phyloP scores from a whole-genome alignment of 2,329 filamentous ascomycete species.

The Nemania sp. region DNA sequence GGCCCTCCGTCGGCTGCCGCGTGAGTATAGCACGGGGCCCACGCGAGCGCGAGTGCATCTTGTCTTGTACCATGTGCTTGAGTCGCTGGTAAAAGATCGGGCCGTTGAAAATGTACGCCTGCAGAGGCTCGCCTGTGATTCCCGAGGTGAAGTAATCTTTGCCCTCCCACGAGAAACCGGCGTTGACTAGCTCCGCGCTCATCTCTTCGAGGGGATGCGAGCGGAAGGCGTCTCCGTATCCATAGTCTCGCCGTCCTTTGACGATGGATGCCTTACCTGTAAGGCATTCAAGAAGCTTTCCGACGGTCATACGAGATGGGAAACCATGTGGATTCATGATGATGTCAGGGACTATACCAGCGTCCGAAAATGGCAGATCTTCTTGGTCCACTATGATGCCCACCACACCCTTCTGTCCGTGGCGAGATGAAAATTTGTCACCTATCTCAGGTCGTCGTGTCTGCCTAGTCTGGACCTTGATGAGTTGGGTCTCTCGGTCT shows the following conservation, averaged over 20 bases:
- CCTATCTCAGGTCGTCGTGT: slow-evolving; percentile 92
- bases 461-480: slow-evolving; percentile 96
- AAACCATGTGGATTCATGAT: slow-evolving; percentile 99
- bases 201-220: slow-evolving; percentile 85
- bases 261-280: slow-evolving; percentile 92
- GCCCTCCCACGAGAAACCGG: slow-evolving; percentile 94
- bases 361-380: slow-evolving; percentile 94
- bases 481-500: slow-evolving; percentile 80
- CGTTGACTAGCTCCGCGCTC: slow-evolving; percentile 78
- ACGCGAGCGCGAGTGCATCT: slow-evolving; percentile 94
- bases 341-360: slow-evolving; percentile 91
- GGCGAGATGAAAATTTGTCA: slow-evolving; percentile 97
- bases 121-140: slow-evolving; percentile 89
- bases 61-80: slow-evolving; percentile 99
- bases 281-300: slow-evolving; percentile 93
- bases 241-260: slow-evolving; percentile 83
- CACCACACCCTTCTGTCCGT: slow-evolving; percentile 97
- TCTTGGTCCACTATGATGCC: slow-evolving; percentile 96
- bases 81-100: slow-evolving; percentile 99
- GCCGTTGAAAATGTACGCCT: slow-evolving; percentile 97
- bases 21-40: slow-evolving; percentile 92
- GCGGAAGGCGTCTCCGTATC: slow-evolving; percentile 78
- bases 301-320: slow-evolving; percentile 98
- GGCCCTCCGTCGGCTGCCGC: slow-evolving; percentile 92
- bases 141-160: slow-evolving; percentile 97